Base-by-base conservation (phyloP, 164 flowering plant genomes). In the Nymphaea colorata region DNA sequence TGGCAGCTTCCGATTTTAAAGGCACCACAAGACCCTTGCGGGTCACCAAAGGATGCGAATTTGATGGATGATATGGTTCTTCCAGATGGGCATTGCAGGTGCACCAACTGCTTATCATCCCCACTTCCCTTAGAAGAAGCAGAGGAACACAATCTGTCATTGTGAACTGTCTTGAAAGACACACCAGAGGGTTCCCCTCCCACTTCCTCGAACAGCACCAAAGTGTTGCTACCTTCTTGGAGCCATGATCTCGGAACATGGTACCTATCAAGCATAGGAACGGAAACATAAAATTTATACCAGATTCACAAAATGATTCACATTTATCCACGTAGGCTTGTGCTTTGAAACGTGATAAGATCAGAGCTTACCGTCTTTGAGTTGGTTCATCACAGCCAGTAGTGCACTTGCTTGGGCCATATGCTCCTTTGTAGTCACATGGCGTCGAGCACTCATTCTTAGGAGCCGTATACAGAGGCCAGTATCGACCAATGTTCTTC, bases 401-500 rank as follows among this genome's bases (percentile, higher is more conserved):
- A 0, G 55, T 53, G 62, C 94, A 92, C 61, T 82, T 87, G 4
- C 4, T 57, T 10, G 64, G 16, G 42, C n/a, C 10, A 47, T 90
- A 90, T 6, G 59, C 2, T 3, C 96, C 96, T 4, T 88, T 82
- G 42, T 90, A 92, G 62, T 92, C 90, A 66, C 98, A 90, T 2
- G 57, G 71, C 3, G 76, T 68, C 60, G 64, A 36, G 16, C 96
- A 88, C 2, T 82, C 84, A 65, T 76, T 77, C 0, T 67, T 71
- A 0, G 47, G 64, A 0, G 93, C 84, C 0, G 67, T 15, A 36
- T 61, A n/a, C 5, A 36, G 6, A 3, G 64, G 64, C 98, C 98
- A 88, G 47, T 73, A 86, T 0, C 96, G 78, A 0, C 96, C 96
- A 2, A 89, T 69, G 68, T 77, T 84, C 0, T 83, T 61, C 0